Evolutionary conservation across 2,329 filamentous ascomycete genomes (phyloP).

Genomic region (Cladorrhinum sp.): DNA sequence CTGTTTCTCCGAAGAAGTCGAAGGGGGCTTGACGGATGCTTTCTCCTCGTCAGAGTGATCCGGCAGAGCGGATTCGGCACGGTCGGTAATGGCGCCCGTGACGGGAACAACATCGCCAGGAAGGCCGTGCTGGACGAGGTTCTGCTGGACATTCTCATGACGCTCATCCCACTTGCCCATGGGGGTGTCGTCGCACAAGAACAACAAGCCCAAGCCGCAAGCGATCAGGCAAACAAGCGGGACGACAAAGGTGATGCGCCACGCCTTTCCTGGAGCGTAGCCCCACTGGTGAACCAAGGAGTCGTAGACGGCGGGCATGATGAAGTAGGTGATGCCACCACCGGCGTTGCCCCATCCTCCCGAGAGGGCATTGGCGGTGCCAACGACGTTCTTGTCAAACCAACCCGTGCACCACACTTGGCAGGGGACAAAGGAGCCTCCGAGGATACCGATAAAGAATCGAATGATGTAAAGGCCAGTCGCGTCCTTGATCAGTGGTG

Average conservation of each 20-base stretch:
- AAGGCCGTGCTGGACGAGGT: slow-evolving; percentile 46
- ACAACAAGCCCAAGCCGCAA: slow-evolving; percentile 63
- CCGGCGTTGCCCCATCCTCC: slow-evolving; percentile 85
- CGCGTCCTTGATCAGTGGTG: slow-evolving; percentile 68
- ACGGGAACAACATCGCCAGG: slow-evolving; percentile 47
- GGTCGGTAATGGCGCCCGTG: slow-evolving; percentile 37
- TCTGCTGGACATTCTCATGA: slow-evolving; percentile 54
- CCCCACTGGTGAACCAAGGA: slow-evolving; percentile 34
- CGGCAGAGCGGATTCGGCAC: slow-evolving; percentile 40
- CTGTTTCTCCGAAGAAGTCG: slow-evolving; percentile 26
- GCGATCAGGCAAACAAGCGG: slow-evolving; percentile 71
- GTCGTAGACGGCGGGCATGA: slow-evolving; percentile 87
- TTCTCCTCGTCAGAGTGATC: slow-evolving; percentile 38
- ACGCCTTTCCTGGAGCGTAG: slow-evolving; percentile 65
- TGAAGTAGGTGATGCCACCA: slow-evolving; percentile 87
- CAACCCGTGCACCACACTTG: slow-evolving; percentile 92
- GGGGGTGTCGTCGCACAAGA: slow-evolving; percentile 77
- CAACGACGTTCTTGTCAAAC: slow-evolving; percentile 89
- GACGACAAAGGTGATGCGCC: slow-evolving; percentile 81
- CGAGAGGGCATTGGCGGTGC: slow-evolving; percentile 80
- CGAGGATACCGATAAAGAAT: slow-evolving; percentile 79
- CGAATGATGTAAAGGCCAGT: slow-evolving; percentile 67
- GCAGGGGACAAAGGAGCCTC: slow-evolving; percentile 76
- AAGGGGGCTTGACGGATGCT: slow-evolving; percentile 29
- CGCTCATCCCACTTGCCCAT: slow-evolving; percentile 78